Evolutionary conservation across 2,329 filamentous ascomycete species (phyloP), one percentile per base, ranked within the genome.

Genomic region (Lanzia echinophila): DNA sequence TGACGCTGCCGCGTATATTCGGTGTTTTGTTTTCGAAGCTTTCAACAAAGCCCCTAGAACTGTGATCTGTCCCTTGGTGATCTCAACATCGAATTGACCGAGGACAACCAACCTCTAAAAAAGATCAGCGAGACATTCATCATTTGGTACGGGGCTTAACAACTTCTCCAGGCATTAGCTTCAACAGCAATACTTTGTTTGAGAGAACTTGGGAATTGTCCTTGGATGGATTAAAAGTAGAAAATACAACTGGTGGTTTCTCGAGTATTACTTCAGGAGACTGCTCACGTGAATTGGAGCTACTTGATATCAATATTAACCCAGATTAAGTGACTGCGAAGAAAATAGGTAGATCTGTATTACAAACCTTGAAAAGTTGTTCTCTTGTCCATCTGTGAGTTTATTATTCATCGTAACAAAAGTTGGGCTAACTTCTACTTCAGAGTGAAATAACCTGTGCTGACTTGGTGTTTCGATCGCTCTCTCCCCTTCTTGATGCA

Each of bases 1-100:
- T 36, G 84, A 88, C 41, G 79, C 77, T 1, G 87, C 81, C 15
- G 86, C 84, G 66, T 81, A 82, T 15, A 88, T 74, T 73, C 79
- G 83, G 58, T 78, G 72, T 6, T 72, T 65, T 1, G 62, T 67
- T 24, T 75, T 70, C 0, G 75, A 73, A 1, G 77, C 66, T 11
- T 72, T 71, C 3, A 92, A 66, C 6, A 75, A 79, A 6, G 86
- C 82, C 15, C 88, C 87, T 13, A 82, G 78, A 24, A 92, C 68
- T 1, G 79, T 83, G 22, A 87, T 72, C 42, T 82, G 75, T 2
- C 88, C 88, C 50, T 74, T 74, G 8, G 73, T 63, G 0, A 92
- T 76, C 12, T 73, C 73, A 31, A 92, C 66, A 15, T 83, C 81
- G 67, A 83, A 94, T 62, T 80, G 83, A 1, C 88, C 88, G 11